phyloP scores from a whole-genome alignment of 2,329 filamentous ascomycete genomes.

The Phialophora verrucosa region DNA sequence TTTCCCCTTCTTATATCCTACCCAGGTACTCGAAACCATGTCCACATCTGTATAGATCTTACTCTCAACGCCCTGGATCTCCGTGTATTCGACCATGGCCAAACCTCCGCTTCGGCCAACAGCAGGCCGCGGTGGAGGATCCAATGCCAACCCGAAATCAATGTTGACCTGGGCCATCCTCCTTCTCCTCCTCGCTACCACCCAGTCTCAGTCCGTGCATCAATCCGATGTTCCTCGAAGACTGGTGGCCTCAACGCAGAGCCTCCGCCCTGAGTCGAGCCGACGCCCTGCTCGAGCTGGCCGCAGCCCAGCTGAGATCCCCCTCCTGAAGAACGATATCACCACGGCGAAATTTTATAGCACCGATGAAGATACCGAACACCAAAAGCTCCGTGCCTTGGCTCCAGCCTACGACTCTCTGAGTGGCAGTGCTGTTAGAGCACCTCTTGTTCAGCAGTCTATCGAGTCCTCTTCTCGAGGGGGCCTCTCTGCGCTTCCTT shows the following conservation, averaged over 20 bases:
- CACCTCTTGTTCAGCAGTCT: constrained; percentile 78
- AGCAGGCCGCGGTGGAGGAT: constrained; percentile 35
- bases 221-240: constrained; percentile 28
- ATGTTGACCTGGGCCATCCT: constrained; percentile 38
- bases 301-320: constrained; percentile 41
- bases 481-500: constrained; percentile 78
- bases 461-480: constrained; percentile 52
- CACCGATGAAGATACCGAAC: constrained; percentile 37
- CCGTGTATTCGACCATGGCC: constrained; percentile 30
- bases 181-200: constrained; percentile 34
- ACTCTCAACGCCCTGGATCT: constrained; percentile 10
- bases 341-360: constrained; percentile 38
- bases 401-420: constrained; percentile 76
- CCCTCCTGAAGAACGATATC: constrained; percentile 38
- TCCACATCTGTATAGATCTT: neutral
- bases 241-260: constrained; percentile 35
- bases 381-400: constrained; percentile 64
- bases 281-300: constrained; percentile 34
- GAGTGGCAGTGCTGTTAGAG: constrained; percentile 77
- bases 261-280: constrained; percentile 26
- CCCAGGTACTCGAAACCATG: neutral
- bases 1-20: neutral
- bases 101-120: constrained; percentile 38
- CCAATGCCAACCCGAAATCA: constrained; percentile 27
- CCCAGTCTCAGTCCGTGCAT: constrained; percentile 28